Conservation (phyloP, 805 yeast species). For the Kluyveromyces dobzhanskii region DNA sequence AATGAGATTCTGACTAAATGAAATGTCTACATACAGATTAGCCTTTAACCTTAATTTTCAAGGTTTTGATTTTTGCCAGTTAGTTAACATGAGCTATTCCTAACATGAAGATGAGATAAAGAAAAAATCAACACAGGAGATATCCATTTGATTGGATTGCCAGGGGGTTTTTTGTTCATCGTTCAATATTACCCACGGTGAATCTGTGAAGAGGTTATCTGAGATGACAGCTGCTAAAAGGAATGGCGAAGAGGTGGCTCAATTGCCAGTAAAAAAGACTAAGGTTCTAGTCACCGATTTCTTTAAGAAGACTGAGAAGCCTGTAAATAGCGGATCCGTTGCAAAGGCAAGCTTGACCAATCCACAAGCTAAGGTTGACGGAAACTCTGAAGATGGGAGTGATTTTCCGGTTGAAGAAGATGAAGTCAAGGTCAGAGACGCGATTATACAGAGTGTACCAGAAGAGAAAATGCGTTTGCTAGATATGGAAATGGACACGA, state of each 20-base stretch:
- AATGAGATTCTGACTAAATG: too few relatives aligned
- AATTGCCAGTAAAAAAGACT: neutral
- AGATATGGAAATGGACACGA: constrained; percentile 55
- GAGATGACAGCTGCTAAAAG: neutral
- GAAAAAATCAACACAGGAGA: too few relatives aligned
- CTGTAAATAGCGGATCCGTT: neutral
- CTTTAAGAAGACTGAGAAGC: constrained; percentile 2
- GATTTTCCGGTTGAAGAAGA: neutral
- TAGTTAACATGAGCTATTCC: too few relatives aligned
- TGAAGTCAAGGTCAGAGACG: neutral
- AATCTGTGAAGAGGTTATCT: too few relatives aligned
- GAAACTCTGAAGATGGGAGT: neutral
- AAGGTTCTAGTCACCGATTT: constrained; percentile 3
- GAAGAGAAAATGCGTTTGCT: constrained; percentile 32
- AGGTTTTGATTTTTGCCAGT: too few relatives aligned
- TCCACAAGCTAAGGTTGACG: too few relatives aligned
- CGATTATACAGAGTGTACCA: neutral
- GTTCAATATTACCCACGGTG: too few relatives aligned
- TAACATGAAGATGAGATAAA: too few relatives aligned
- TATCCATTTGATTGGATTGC: too few relatives aligned
- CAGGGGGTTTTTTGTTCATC: too few relatives aligned
- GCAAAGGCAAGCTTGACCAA: neutral
- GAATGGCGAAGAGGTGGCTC: neutral
- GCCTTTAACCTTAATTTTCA: too few relatives aligned
- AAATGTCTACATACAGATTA: too few relatives aligned